phyloP scores from a whole-genome alignment of 2,329 filamentous ascomycete species.

The Orbilia blumenaviensis region DNA sequence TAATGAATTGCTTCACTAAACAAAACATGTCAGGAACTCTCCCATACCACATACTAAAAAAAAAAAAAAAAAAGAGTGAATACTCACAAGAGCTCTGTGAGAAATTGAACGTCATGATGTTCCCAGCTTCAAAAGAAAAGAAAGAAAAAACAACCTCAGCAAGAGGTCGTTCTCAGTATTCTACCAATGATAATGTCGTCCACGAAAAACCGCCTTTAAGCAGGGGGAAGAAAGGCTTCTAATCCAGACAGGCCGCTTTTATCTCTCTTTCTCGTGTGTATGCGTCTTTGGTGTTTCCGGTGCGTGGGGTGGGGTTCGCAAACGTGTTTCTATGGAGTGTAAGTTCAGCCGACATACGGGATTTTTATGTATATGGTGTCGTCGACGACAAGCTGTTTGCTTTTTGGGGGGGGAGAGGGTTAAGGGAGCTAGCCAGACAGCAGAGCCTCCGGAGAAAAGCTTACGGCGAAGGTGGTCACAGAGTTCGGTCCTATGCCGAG shows the following conservation, averaged over 20 bases:
- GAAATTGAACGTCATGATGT: constrained; percentile 51
- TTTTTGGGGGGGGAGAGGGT: background rate
- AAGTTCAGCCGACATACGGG: constrained; percentile 11
- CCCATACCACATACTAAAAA: background rate
- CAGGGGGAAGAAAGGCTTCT: background rate
- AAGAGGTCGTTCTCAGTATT: background rate
- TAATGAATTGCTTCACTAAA: constrained; percentile 98
- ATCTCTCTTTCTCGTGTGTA: too few species aligned
- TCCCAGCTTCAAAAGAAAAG: background rate
- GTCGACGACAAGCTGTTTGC: background rate
- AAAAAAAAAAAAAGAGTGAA: background rate
- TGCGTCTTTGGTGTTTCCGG: background rate
- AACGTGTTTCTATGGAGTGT: constrained; percentile 10
- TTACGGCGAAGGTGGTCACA: background rate
- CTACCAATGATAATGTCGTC: background rate
- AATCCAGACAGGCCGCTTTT: too few species aligned
- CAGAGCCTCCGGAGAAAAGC: constrained; percentile 12
- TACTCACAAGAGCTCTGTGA: constrained; percentile 46
- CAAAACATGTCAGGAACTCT: constrained; percentile 10
- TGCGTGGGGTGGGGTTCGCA: background rate
- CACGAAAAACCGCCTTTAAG: background rate
- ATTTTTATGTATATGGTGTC: background rate
- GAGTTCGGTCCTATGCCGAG: background rate
- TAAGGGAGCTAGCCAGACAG: too few species aligned
- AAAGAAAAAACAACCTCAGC: background rate